A percentile compares a stretch with the other conserved stretches of the same genome.
phyloP scores from a whole-genome alignment of 208 protist genomes.

The Trypanosoma scelopori region DNA sequence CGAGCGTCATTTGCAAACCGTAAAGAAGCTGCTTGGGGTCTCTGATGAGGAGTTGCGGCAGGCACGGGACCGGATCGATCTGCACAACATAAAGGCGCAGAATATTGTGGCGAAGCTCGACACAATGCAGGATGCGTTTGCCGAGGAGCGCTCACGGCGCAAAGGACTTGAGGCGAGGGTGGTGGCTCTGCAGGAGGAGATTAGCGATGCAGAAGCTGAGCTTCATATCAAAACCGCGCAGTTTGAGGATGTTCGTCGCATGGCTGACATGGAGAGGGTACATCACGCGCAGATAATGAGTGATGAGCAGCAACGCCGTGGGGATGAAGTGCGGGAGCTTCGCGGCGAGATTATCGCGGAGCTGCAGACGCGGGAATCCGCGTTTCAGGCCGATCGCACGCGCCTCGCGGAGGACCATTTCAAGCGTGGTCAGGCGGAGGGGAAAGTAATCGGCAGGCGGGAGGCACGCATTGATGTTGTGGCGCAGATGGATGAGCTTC shows the following conservation, averaged over 20 bases:
- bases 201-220: slow-evolving; percentile 28
- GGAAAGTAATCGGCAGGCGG: slow-evolving; percentile 42
- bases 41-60: slow-evolving; percentile 65
- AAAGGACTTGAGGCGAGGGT: slow-evolving; percentile 38
- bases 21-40: slow-evolving; percentile 55
- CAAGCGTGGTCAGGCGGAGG: slow-evolving; percentile 47
- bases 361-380: slow-evolving; percentile 49
- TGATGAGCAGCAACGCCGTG: slow-evolving; percentile 59
- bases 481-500: slow-evolving; percentile 54
- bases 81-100: slow-evolving; percentile 47
- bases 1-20: slow-evolving; percentile 60
- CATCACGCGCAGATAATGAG: slow-evolving; percentile 67
- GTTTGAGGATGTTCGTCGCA: slow-evolving; percentile 41
- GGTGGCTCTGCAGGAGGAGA: slow-evolving; percentile 35
- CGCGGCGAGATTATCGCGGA: slow-evolving; percentile 65
- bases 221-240: slow-evolving; percentile 40
- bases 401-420: slow-evolving; percentile 63
- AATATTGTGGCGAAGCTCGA: slow-evolving; percentile 37
- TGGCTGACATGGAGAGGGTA: slow-evolving; percentile 55
- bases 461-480: slow-evolving; percentile 40
- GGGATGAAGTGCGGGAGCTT: slow-evolving; percentile 54
- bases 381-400: slow-evolving; percentile 48
- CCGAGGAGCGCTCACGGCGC: slow-evolving; percentile 51
- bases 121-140: slow-evolving; percentile 38
- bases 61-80: slow-evolving; percentile 42